phyloP scores from a whole-genome alignment of 2,329 filamentous ascomycete species.

The Fusarium odoratissimum region DNA sequence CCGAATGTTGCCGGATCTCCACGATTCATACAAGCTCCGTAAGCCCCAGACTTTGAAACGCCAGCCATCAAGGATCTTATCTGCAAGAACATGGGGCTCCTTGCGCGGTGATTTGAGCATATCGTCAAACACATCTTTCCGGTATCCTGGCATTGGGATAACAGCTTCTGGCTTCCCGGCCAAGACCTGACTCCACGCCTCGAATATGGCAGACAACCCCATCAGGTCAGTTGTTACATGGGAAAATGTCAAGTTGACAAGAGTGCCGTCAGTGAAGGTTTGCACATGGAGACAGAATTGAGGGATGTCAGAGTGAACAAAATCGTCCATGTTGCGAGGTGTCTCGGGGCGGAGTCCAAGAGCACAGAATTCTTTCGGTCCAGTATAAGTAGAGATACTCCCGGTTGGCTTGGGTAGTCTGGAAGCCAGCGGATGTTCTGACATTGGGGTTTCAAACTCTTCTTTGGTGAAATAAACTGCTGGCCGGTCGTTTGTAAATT shows the following conservation, averaged over 20 bases:
- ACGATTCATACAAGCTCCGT: constrained; percentile 10
- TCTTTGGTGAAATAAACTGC: constrained; percentile 13
- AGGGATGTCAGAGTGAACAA: not conserved
- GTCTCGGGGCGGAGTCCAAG: constrained; percentile 10
- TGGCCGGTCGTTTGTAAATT: not conserved
- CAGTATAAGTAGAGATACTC: not conserved
- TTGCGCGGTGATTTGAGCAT: not conserved
- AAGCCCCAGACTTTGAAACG: constrained; percentile 10
- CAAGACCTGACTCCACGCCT: constrained; percentile 17
- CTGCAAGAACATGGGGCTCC: constrained; percentile 1
- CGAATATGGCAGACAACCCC: constrained; percentile 14
- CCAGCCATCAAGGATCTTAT: constrained; percentile 20
- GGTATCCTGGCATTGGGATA: constrained; percentile 1
- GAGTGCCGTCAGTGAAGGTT: constrained; percentile 21
- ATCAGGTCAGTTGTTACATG: constrained; percentile 22
- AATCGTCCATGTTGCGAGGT: constrained; percentile 19
- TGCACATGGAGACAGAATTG: constrained; percentile 25
- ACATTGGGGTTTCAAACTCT: not conserved
- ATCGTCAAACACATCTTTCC: not conserved
- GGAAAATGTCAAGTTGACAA: constrained; percentile 15
- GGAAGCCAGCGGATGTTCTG: constrained; percentile 11
- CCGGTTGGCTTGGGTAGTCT: constrained; percentile 4
- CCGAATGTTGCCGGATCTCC: constrained; percentile 3
- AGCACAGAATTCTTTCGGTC: constrained; percentile 10
- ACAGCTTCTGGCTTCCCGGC: constrained; percentile 7